A percentile compares a stretch with the other conserved stretches of the same genome.
phyloP scores from a whole-genome alignment of 73 alveolate genomes.

The Paramecium tetraurelia region DNA sequence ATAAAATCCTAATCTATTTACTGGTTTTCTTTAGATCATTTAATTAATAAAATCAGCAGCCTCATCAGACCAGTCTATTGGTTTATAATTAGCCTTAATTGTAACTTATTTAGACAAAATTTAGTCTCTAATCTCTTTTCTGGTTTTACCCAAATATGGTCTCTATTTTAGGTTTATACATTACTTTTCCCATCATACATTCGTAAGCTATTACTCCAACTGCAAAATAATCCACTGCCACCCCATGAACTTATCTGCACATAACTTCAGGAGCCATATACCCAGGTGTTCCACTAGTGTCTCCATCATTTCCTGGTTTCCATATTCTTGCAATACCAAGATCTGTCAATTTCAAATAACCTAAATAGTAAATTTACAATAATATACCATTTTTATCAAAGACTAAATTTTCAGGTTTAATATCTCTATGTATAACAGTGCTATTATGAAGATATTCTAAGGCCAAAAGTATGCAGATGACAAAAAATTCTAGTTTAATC shows the following conservation, averaged over 20 bases:
- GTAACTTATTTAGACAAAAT: conserved; percentile 73
- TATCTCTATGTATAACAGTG: conserved; percentile 91
- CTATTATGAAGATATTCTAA: conserved; percentile 88
- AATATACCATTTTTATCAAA: conserved; percentile 70
- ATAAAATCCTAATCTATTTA: conserved; percentile 86
- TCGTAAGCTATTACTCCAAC: conserved; percentile 92
- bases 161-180: conserved; percentile 61
- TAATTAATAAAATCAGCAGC: conserved; percentile 96
- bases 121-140: conserved; percentile 82
- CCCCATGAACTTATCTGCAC: conserved; percentile 78
- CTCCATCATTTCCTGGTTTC: conserved; percentile 82
- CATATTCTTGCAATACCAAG: conserved; percentile 89
- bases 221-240: conserved; percentile 90
- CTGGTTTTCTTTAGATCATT: conserved; percentile 85
- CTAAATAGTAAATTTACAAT: background rate
- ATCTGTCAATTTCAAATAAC: conserved; percentile 85
- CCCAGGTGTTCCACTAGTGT: conserved; percentile 92
- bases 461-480: conserved; percentile 73
- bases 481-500: conserved; percentile 58
- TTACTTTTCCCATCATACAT: conserved; percentile 72
- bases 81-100: conserved; percentile 80
- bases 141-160: conserved; percentile 89
- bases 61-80: conserved; percentile 94
- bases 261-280: conserved; percentile 94
- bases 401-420: conserved; percentile 95